Conservation (phyloP, 2,329 filamentous ascomycete genomes). For the Parascedosporium putredinis region DNA sequence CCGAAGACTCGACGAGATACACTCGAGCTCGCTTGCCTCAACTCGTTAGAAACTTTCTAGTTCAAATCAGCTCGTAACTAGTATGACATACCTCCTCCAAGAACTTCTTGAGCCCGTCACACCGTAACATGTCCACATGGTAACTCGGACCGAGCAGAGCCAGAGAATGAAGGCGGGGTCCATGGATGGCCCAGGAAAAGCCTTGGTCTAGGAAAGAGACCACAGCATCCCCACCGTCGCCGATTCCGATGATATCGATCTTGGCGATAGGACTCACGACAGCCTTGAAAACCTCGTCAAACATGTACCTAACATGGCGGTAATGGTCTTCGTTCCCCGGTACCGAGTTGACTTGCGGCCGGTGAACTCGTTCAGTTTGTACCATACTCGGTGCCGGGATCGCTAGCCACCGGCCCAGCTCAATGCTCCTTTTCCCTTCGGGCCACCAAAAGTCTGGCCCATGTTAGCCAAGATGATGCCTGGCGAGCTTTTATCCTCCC, state of each 20-base stretch:
- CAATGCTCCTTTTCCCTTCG: slow-evolving; percentile 49
- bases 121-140: slow-evolving; percentile 26
- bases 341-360: slow-evolving; percentile 49
- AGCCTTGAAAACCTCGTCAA: slow-evolving; percentile 49
- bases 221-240: slow-evolving; percentile 51
- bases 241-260: slow-evolving; percentile 62
- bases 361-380: slow-evolving; percentile 41
- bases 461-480: slow-evolving; percentile 68
- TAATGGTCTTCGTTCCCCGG: slow-evolving; percentile 43
- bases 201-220: slow-evolving; percentile 47
- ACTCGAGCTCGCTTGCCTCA: slow-evolving; percentile 44
- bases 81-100: slow-evolving; percentile 34
- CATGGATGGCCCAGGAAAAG: slow-evolving; percentile 38
- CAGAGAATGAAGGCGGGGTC: slow-evolving; percentile 33
- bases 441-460: slow-evolving; percentile 72
- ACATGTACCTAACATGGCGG: slow-evolving; percentile 57
- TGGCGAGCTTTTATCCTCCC: slow-evolving; percentile 26
- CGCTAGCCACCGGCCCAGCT: slow-evolving; percentile 41
- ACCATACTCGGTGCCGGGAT: slow-evolving; percentile 54
- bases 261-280: slow-evolving; percentile 37
- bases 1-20: slow-evolving; percentile 39
- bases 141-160: slow-evolving; percentile 39
- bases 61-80: not conserved
- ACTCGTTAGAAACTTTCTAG: slow-evolving; percentile 11
- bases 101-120: slow-evolving; percentile 36